Evolutionary conservation across 2,329 filamentous ascomycete species (phyloP).

Genomic region (Xylaria sp.): DNA sequence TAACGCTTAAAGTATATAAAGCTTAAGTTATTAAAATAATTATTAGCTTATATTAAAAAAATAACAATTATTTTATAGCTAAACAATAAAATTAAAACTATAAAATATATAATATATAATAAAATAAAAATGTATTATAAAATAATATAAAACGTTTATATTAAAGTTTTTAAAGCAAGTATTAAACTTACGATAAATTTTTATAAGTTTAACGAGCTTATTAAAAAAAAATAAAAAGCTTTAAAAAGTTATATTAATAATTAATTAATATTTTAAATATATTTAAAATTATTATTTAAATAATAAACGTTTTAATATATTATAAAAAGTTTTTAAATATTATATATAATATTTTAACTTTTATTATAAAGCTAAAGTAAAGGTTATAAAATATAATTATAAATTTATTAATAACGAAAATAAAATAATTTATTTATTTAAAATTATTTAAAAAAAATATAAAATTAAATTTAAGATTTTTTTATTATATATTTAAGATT

Average conservation of each 20-base stretch:
- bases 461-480: slow-evolving; percentile 1
- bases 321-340: background rate
- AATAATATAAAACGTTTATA: background rate
- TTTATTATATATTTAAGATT: slow-evolving; percentile 1
- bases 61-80: background rate
- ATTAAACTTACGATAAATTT: background rate
- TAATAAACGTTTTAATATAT: background rate
- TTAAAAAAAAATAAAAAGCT: background rate
- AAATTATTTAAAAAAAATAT: background rate
- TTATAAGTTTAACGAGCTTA: background rate
- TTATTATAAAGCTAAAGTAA: background rate
- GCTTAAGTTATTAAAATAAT: background rate
- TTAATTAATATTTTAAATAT: background rate
- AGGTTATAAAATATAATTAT: background rate
- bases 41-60: background rate
- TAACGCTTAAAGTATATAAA: background rate
- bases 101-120: background rate
- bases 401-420: background rate
- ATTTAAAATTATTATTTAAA: background rate
- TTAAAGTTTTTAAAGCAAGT: background rate
- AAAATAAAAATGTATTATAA: background rate
- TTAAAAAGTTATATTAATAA: background rate
- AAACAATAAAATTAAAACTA: background rate
- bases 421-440: background rate
- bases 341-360: background rate